Evolutionary conservation across 768 basidiomycete genomes (phyloP).

Genomic region (Chalciporus chontae): DNA sequence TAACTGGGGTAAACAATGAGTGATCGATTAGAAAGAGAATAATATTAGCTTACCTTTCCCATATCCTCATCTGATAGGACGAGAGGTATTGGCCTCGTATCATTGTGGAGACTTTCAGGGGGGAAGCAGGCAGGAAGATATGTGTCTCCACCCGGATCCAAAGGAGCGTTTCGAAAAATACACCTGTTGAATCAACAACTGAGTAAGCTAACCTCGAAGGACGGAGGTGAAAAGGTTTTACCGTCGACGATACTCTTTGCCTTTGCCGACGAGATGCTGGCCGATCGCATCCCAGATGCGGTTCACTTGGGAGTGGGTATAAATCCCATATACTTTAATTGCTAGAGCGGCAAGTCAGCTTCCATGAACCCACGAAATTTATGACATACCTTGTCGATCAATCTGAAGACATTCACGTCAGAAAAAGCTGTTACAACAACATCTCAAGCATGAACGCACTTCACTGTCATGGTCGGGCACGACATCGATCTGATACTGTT

Average conservation of each 20-base stretch:
- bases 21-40: neutral
- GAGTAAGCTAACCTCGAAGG: neutral
- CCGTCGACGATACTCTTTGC: slow-evolving; percentile 54
- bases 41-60: slow-evolving; percentile 38
- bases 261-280: slow-evolving; percentile 38
- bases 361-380: neutral
- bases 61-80: slow-evolving; percentile 42
- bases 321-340: slow-evolving; percentile 49
- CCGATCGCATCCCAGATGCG: slow-evolving; percentile 47
- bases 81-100: slow-evolving; percentile 20
- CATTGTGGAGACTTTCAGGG: slow-evolving; percentile 26
- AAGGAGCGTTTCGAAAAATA: slow-evolving; percentile 36
- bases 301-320: slow-evolving; percentile 45
- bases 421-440: neutral
- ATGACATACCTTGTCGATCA: slow-evolving; percentile 36
- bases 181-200: slow-evolving; percentile 35
- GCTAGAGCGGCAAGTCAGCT: slow-evolving; percentile 24
- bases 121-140: slow-evolving; percentile 54
- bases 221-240: slow-evolving; percentile 14
- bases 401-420: slow-evolving; percentile 25
- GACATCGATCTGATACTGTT: slow-evolving; percentile 50
- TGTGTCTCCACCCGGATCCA: slow-evolving; percentile 37
- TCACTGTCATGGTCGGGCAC: slow-evolving; percentile 34
- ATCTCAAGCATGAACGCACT: slow-evolving; percentile 15
- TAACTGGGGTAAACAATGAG: slow-evolving; percentile 33